Percentiles rank a stretch among this genome's conserved stretches.
Conservation (phyloP, 1,139 yeast species). For the Arxiozyma heterogenica region DNA sequence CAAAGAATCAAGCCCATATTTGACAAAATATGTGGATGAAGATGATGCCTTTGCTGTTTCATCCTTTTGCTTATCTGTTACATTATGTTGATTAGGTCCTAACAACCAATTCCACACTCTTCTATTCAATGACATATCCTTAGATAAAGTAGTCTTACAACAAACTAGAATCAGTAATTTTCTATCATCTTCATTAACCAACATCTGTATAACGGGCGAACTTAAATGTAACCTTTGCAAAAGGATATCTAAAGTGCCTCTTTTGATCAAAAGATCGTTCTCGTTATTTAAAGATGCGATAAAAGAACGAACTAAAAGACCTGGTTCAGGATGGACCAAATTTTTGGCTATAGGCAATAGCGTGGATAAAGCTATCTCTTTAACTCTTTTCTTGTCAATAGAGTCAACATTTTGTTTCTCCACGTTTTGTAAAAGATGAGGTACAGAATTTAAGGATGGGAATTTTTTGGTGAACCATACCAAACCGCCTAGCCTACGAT, state of each 20-base stretch:
- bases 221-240: constrained; percentile 58
- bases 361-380: constrained; percentile 6
- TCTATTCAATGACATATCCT: constrained; percentile 89
- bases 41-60: neutral
- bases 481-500: constrained; percentile 73
- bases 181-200: constrained; percentile 46
- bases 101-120: constrained; percentile 87
- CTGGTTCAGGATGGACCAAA: constrained; percentile 68
- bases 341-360: constrained; percentile 50
- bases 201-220: constrained; percentile 44
- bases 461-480: constrained; percentile 62
- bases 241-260: constrained; percentile 83
- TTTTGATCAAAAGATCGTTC: constrained; percentile 60
- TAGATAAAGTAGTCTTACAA: constrained; percentile 57
- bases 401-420: constrained; percentile 3
- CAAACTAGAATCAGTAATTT: constrained; percentile 54
- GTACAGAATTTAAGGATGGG: constrained; percentile 43
- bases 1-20: constrained; percentile 45
- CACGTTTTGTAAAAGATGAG: constrained; percentile 23
- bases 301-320: constrained; percentile 65
- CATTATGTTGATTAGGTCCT: constrained; percentile 43
- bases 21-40: constrained; percentile 44
- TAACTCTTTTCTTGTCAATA: neutral
- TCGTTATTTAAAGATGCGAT: constrained; percentile 54
- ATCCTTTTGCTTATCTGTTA: constrained; percentile 5